phyloP scores from a whole-genome alignment of 305 asterid species.

The Ilex paraguariensis region DNA sequence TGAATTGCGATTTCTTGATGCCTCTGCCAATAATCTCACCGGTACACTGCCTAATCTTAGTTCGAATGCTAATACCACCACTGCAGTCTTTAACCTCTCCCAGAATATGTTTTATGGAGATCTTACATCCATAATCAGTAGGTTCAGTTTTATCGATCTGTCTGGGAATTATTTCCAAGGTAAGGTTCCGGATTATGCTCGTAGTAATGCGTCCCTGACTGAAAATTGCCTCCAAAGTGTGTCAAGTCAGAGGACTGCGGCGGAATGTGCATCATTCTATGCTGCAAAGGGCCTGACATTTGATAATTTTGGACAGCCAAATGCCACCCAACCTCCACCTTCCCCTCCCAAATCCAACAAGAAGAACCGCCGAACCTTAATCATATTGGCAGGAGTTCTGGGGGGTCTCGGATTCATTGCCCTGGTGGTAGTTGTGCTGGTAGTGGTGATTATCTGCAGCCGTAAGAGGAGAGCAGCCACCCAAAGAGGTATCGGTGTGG shows the following conservation, averaged over 20 bases:
- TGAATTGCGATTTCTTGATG: constrained; percentile 33
- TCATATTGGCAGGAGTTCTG: constrained; percentile 66
- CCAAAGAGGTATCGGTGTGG: constrained; percentile 57
- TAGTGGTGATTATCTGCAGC: constrained; percentile 43
- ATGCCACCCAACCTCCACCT: constrained; percentile 32
- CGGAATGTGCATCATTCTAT: constrained; percentile 66
- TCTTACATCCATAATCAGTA: constrained; percentile 40
- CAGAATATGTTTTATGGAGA: constrained; percentile 60
- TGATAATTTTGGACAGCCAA: constrained; percentile 71
- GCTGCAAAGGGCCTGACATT: constrained; percentile 55
- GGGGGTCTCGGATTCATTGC: constrained; percentile 59
- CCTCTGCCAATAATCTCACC: constrained; percentile 39
- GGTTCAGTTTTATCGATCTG: constrained; percentile 53
- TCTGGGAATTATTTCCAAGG: constrained; percentile 80
- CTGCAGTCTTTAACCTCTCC: constrained; percentile 52
- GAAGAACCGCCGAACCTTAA: constrained; percentile 32
- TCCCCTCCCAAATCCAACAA: constrained; percentile 25
- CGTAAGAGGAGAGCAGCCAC: constrained; percentile 44
- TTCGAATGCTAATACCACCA: constrained; percentile 27
- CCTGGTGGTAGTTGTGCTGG: constrained; percentile 29
- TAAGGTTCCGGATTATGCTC: constrained; percentile 48
- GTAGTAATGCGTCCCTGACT: constrained; percentile 27
- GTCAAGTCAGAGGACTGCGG: constrained; percentile 48
- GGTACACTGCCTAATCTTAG: constrained; percentile 48
- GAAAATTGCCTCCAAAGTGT: constrained; percentile 61